phyloP scores from a whole-genome alignment of 768 basidiomycete species.

The Calocera cornea region DNA sequence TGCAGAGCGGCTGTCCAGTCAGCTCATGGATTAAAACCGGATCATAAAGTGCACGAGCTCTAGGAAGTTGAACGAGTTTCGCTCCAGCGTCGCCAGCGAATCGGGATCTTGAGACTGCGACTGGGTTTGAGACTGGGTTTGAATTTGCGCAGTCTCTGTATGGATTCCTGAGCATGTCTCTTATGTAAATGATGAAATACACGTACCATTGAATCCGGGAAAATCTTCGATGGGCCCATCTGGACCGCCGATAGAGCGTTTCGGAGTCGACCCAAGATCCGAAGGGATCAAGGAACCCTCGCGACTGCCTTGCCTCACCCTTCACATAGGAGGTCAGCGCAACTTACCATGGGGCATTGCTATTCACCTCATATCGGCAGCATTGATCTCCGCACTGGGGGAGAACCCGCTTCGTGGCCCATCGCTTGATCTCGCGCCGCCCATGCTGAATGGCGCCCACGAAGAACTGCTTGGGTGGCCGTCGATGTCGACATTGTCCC shows the following conservation, averaged over 20 bases:
- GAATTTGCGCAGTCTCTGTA: background rate
- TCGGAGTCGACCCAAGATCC: background rate
- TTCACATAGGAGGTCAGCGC: background rate
- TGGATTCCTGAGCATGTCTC: background rate
- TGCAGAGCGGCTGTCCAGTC: conserved; percentile 19
- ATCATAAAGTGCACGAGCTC: conserved; percentile 36
- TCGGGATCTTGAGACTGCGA: background rate
- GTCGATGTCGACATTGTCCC: background rate
- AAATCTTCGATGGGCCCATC: background rate
- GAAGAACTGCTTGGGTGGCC: background rate
- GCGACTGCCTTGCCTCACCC: background rate
- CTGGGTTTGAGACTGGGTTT: background rate
- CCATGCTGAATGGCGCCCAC: background rate
- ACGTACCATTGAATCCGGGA: background rate
- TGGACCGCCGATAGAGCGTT: background rate
- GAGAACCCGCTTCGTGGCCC: background rate
- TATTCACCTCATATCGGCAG: background rate
- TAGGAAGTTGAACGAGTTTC: conserved; percentile 65
- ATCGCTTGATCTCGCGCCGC: background rate
- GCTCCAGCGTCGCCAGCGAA: conserved; percentile 43
- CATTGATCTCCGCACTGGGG: background rate
- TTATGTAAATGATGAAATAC: too few species aligned
- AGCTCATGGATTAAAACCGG: background rate
- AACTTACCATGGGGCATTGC: background rate
- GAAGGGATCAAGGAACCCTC: background rate